Evolutionary conservation across 257 asterid species (phyloP).

Genomic region (Nicotiana tabacum): DNA sequence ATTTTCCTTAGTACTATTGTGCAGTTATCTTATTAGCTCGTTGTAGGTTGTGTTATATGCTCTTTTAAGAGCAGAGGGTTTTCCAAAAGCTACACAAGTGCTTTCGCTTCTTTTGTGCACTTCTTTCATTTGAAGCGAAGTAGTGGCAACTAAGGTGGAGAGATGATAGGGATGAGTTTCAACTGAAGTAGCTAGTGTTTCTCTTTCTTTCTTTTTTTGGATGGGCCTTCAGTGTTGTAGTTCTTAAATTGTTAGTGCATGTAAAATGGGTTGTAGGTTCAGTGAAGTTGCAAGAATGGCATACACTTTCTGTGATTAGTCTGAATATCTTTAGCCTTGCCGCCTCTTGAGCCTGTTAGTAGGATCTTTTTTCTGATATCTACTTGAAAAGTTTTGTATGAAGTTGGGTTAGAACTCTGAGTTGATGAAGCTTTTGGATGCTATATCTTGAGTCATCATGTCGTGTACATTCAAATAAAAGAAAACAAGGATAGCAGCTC

Average conservation of each 20-base stretch:
- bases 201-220: neutral
- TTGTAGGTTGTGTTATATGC: neutral
- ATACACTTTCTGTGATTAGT: too few relatives aligned
- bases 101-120: too few relatives aligned
- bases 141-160: neutral
- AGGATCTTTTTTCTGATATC: neutral
- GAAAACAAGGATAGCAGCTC: neutral
- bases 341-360: neutral
- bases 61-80: neutral
- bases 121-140: neutral
- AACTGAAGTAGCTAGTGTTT: neutral
- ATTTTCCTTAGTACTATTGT: neutral
- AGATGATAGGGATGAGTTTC: neutral
- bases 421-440: neutral
- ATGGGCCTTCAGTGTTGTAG: neutral
- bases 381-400: neutral
- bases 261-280: neutral
- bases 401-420: neutral
- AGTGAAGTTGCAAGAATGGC: neutral
- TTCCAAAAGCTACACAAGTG: neutral
- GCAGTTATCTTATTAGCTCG: neutral
- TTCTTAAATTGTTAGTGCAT: neutral
- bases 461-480: neutral
- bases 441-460: neutral
- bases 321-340: too few relatives aligned